A percentile compares a stretch with the other conserved stretches of the same genome.
Evolutionary conservation across 108 stramenopile genomes (phyloP).

Genomic region (Skeletonema grethae): DNA sequence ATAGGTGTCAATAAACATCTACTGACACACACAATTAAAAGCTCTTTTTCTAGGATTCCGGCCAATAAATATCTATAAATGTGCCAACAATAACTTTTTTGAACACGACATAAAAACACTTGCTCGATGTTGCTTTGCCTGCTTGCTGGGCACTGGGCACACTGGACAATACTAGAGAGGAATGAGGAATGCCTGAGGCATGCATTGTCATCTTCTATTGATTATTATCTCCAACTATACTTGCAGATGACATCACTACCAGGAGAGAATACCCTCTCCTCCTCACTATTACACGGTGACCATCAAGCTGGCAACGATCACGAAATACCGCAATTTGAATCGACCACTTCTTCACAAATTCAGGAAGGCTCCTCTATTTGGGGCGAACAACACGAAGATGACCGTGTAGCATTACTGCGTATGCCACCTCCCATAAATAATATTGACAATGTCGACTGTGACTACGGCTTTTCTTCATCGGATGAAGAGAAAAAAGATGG

Average conservation of each 20-base stretch:
- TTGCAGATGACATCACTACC: not conserved
- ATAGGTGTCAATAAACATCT: too few species aligned
- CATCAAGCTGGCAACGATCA: not conserved
- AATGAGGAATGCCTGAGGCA: too few species aligned
- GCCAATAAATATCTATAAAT: too few species aligned
- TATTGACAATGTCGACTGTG: not conserved
- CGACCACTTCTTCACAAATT: not conserved
- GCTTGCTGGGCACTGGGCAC: too few species aligned
- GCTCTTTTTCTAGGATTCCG: too few species aligned
- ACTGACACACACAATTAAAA: too few species aligned
- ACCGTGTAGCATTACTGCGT: slow-evolving; percentile 4
- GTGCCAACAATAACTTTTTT: too few species aligned
- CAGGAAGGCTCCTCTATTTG: not conserved
- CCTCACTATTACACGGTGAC: not conserved
- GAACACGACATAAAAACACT: too few species aligned
- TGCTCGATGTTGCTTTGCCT: too few species aligned
- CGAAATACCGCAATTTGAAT: not conserved
- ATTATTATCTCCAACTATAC: not conserved
- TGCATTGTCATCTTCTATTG: not conserved
- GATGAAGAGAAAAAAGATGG: slow-evolving; percentile 3
- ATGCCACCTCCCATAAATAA: slow-evolving; percentile 4
- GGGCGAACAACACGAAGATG: not conserved
- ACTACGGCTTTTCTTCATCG: not conserved
- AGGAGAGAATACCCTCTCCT: not conserved
- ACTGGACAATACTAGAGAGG: too few species aligned